These are phyloP conservation scores for Candida mesenterica DNA, from an alignment of 1,139 yeast species.

Conservation along the genomic window DNA sequence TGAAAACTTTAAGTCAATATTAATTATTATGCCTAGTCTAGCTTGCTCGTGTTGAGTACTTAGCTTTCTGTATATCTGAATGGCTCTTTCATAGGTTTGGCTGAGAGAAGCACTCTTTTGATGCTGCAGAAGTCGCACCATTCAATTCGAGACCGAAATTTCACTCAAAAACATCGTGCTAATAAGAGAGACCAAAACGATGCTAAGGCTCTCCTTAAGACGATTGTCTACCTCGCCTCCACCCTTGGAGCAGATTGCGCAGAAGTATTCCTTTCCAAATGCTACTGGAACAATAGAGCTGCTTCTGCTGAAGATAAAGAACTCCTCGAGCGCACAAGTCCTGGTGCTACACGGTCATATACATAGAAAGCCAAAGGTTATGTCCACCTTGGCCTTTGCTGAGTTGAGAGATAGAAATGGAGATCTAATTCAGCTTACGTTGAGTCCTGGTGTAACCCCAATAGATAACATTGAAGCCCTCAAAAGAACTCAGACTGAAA, in stretches of 20 bases:
- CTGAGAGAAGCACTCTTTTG: no score
- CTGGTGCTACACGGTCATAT: slow-evolving; percentile 73
- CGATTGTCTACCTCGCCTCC: slow-evolving; percentile 2
- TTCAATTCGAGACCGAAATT: background rate
- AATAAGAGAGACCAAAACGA: background rate
- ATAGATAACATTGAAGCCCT: slow-evolving; percentile 40
- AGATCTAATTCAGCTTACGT: slow-evolving; percentile 59
- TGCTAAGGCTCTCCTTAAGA: slow-evolving; percentile 1
- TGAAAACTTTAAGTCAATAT: no score
- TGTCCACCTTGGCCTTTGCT: slow-evolving; percentile 58
- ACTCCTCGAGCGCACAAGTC: background rate
- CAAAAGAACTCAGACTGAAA: slow-evolving; percentile 59
- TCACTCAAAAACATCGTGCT: background rate
- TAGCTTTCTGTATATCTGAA: no score
- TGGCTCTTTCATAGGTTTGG: no score
- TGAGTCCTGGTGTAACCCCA: slow-evolving; percentile 42
- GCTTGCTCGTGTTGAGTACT: no score
- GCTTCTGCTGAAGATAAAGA: slow-evolving; percentile 4
- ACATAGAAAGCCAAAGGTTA: slow-evolving; percentile 60
- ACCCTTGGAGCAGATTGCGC: slow-evolving; percentile 5
- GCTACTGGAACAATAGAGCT: slow-evolving; percentile 5
- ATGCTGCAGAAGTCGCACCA: background rate
- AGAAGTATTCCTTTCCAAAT: slow-evolving; percentile 7
- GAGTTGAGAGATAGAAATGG: slow-evolving; percentile 74
- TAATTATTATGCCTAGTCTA: no score